Evolutionary conservation across 2,329 filamentous ascomycete genomes (phyloP).

Genomic region (Cytospora leucostoma): DNA sequence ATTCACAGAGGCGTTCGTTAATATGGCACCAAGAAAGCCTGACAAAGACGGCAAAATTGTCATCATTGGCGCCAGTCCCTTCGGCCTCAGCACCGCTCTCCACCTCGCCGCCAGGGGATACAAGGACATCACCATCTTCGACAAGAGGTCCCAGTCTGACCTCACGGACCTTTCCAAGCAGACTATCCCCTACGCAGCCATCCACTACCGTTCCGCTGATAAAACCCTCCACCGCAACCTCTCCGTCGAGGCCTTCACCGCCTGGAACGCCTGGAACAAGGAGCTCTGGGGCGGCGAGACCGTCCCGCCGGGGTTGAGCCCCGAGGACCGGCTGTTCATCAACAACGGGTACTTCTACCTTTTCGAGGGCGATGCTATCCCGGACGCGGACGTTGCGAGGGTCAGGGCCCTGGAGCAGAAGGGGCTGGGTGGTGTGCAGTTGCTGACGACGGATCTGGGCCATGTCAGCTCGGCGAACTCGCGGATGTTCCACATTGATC

Average conservation of each 20-base stretch:
- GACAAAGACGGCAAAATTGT: constrained; percentile 35
- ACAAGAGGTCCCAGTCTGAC: constrained; percentile 44
- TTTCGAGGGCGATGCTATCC: constrained; percentile 31
- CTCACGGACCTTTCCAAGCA: neutral
- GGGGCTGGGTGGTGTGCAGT: constrained; percentile 39
- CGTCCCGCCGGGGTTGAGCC: constrained; percentile 41
- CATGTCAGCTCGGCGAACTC: constrained; percentile 34
- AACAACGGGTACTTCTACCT: constrained; percentile 41
- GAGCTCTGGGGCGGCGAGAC: constrained; percentile 37
- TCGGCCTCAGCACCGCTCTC: constrained; percentile 46
- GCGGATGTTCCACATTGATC: constrained; percentile 37
- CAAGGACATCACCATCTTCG: constrained; percentile 49
- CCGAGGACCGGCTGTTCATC: constrained; percentile 40
- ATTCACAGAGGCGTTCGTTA: neutral
- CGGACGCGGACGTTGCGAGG: constrained; percentile 40
- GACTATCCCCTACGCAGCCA: neutral
- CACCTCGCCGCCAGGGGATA: constrained; percentile 49
- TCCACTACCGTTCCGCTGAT: constrained; percentile 44
- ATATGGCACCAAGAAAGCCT: neutral
- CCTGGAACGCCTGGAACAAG: constrained; percentile 49
- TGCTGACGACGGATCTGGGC: constrained; percentile 35
- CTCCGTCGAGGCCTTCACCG: constrained; percentile 43
- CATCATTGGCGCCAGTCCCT: constrained; percentile 46
- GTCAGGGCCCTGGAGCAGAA: constrained; percentile 40
- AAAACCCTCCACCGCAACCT: constrained; percentile 50